phyloP scores from a whole-genome alignment of 805 yeast species.

The Lipomyces yamanashiensis region DNA sequence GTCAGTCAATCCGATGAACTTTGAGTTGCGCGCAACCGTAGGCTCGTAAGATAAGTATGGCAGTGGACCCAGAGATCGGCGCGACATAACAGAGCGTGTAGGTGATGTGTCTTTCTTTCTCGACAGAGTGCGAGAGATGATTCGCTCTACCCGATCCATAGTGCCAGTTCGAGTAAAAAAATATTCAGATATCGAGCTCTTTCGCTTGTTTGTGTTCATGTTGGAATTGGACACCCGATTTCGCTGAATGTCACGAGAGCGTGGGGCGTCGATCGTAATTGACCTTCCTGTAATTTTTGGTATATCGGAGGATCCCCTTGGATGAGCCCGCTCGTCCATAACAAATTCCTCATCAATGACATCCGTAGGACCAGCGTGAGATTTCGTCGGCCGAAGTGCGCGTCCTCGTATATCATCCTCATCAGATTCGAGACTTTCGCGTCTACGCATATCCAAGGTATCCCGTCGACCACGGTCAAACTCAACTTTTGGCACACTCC shows the following conservation, averaged over 20 bases:
- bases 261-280: slow-evolving; percentile 53
- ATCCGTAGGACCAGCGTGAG: slow-evolving; percentile 1
- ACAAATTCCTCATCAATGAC: not conserved
- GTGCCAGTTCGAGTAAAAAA: slow-evolving; percentile 22
- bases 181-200: slow-evolving; percentile 14
- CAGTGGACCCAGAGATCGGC: slow-evolving; percentile 52
- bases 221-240: not conserved
- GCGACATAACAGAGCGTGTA: slow-evolving; percentile 24
- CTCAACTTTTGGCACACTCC: not conserved
- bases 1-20: slow-evolving; percentile 79
- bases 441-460: not conserved
- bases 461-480: not conserved
- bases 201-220: not conserved
- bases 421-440: not conserved
- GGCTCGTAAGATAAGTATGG: slow-evolving; percentile 89
- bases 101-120: slow-evolving; percentile 27
- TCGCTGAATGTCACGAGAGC: not conserved
- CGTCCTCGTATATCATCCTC: slow-evolving; percentile 13
- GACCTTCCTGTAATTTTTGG: slow-evolving; percentile 49
- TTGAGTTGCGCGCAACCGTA: slow-evolving; percentile 89
- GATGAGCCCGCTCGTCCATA: not conserved
- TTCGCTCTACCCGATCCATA: slow-evolving; percentile 27
- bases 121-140: slow-evolving; percentile 28
- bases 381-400: slow-evolving; percentile 1
- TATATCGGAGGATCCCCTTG: not conserved